phyloP scores from a whole-genome alignment of 2,329 filamentous ascomycete species.

The Tolypocladium sp. region DNA sequence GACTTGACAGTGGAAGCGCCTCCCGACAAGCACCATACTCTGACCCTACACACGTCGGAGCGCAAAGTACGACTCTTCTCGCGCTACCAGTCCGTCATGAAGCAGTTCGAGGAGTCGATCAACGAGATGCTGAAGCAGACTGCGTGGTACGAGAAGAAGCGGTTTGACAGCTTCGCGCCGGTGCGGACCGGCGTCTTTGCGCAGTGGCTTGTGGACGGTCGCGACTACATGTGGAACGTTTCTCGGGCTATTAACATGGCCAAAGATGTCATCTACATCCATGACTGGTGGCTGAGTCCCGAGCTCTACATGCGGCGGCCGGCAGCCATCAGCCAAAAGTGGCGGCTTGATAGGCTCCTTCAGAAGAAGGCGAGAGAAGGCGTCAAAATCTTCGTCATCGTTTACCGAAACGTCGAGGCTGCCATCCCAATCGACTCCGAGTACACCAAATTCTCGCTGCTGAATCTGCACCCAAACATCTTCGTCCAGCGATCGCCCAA shows the following conservation, averaged over 20 bases:
- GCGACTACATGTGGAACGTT: slow-evolving; percentile 99
- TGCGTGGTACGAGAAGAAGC: slow-evolving; percentile 71
- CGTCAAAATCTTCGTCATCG: slow-evolving; percentile 94
- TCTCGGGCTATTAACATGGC: slow-evolving; percentile 95
- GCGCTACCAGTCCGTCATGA: slow-evolving; percentile 78
- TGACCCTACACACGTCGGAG: slow-evolving; percentile 86
- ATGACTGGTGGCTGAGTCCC: slow-evolving; percentile 98
- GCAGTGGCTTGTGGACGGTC: slow-evolving; percentile 92
- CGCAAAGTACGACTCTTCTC: slow-evolving; percentile 86
- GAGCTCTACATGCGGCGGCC: slow-evolving; percentile 92
- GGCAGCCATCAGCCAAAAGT: slow-evolving; percentile 93
- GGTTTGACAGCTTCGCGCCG: slow-evolving; percentile 90
- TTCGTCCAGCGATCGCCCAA: slow-evolving; percentile 95
- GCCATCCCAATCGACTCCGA: slow-evolving; percentile 97
- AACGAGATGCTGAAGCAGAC: slow-evolving; percentile 76
- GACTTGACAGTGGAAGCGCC: slow-evolving; percentile 29
- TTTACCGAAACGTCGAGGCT: slow-evolving; percentile 95
- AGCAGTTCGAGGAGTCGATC: slow-evolving; percentile 92
- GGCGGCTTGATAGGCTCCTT: slow-evolving; percentile 88
- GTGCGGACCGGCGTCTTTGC: slow-evolving; percentile 80
- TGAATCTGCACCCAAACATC: slow-evolving; percentile 92
- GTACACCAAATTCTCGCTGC: slow-evolving; percentile 91
- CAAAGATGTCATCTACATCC: slow-evolving; percentile 95
- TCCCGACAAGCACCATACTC: slow-evolving; percentile 62
- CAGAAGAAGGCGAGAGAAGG: slow-evolving; percentile 89